Evolutionary conservation across 805 yeast species (phyloP), one percentile per base, ranked within the genome.

Genomic region (Pichia membranifaciens): DNA sequence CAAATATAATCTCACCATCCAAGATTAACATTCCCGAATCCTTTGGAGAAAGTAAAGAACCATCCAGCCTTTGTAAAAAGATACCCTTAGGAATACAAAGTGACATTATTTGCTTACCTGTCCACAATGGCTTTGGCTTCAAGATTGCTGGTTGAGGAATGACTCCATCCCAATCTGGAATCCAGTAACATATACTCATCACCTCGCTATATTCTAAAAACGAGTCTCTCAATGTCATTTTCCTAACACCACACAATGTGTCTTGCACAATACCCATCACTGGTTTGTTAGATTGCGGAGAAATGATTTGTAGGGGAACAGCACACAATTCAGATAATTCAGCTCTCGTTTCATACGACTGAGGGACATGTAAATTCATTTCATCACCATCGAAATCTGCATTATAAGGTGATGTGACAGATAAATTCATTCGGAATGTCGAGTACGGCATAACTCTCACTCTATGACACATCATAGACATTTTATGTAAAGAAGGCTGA

Each of bases 321-420:
- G 97, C 96, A 71, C 97, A 89, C 59, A 93, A 79, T 65, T 91
- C 93, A 29, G 91, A 84, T 54, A 93, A 74, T 68, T 93, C 99
- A 1, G 99, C 96, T 64, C 98, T 80, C 0, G 99, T 90, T 67
- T 93, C 99, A 54, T 90, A 96, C 8, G 96, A 86, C 67, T 93
- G 99, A 3, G 99, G 99, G 57, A 91, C 99, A 63, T 93, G 99
- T 72, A 93, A 84, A 70, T 93, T 93, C 99, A 93, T 93, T 72
- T 93, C 99, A 70, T 93, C 99, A 76, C 99, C 99, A 73, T 93
- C 99, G 74, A 93, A 93, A 84, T 93, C 99, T 40, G 99, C 99
- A 71, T 93, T 93, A 69, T 93, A 93, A n/a, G 99, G 99, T 17
- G 98, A 88, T 0, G 99, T 93, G 40, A 93, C 99, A 22, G 98